Base-by-base conservation (phyloP, 1,284 basidiomycete genomes). In the Neolentinus lepideus region DNA sequence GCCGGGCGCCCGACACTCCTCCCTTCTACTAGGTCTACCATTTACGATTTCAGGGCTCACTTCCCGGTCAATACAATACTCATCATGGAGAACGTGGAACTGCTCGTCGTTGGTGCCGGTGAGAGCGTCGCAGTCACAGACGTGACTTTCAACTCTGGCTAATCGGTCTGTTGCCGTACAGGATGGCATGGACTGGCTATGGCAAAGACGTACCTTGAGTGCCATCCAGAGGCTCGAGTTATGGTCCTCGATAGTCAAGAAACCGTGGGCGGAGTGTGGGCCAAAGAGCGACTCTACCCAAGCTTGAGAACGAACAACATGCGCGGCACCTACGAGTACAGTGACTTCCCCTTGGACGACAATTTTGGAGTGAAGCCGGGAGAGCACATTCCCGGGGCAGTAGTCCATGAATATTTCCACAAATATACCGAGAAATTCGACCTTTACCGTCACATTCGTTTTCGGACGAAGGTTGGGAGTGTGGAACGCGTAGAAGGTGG, bases 251-350 rank as follows among this genome's bases (percentile, higher is more conserved):
- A 50, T 24, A 16, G 14, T 22, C 27, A 25, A 12, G 22, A 12
- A 8, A 50, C 24, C 47, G 27, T 47, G 29, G 51, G 51, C 29
- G 51, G 51, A n/a, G 51, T 52, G 24, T 52, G 51, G 51, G 26
- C 51, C 3, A 11, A 29, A 22, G 51, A 52, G 51, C 51, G 51
- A 3, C 4, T 52, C 3, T 52, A 33, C 27, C 51, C 51, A 35
- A 24, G 26, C 29, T 26, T 52, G 24, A 3, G 16, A 9, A 31
- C 51, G 27, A 52, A 52, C 19, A 52, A 50, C 47, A 4, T 50
- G 27, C 47, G 9, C 19, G 47, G 47, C n/a, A 50, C 47, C 24
- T 50, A 22, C 47, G 47, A 50, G 22, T 50, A 6, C 47, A 50
- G 47, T n/a, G 47, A 29, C 47, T 50, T 50, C 24, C 47, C 47